Evolutionary conservation across 2,329 filamentous ascomycete species (phyloP).

Genomic region (Tolypocladium tropicale): DNA sequence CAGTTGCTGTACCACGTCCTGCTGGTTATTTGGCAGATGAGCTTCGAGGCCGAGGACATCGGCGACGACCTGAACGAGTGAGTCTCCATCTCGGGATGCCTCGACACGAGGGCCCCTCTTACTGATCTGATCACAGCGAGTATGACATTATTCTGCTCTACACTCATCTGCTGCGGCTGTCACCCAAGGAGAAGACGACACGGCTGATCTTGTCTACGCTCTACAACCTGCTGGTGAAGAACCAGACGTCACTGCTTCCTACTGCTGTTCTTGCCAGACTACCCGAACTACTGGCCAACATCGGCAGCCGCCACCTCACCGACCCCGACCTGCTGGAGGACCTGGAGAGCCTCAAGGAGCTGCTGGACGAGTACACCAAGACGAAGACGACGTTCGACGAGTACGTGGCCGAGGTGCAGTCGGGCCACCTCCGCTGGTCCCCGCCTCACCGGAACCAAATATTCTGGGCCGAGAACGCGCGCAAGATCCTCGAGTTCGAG

Average conservation of each 20-base stretch:
- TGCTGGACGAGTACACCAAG: slow-evolving; percentile 57
- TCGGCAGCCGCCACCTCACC: slow-evolving; percentile 50
- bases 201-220: slow-evolving; percentile 83
- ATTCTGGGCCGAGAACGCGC: slow-evolving; percentile 89
- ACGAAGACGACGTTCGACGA: slow-evolving; percentile 76
- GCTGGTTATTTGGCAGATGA: slow-evolving; percentile 90
- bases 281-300: slow-evolving; percentile 54
- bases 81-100: no score
- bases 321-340: slow-evolving; percentile 57
- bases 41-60: slow-evolving; percentile 73
- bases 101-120: neutral
- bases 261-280: slow-evolving; percentile 79
- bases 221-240: slow-evolving; percentile 66
- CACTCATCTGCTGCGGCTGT: slow-evolving; percentile 82
- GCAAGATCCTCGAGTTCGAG: slow-evolving; percentile 74
- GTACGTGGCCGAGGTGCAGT: slow-evolving; percentile 76
- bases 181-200: slow-evolving; percentile 96
- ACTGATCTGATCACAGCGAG: slow-evolving; percentile 46
- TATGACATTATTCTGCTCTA: slow-evolving; percentile 89
- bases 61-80: slow-evolving; percentile 77
- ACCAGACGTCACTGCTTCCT: slow-evolving; percentile 66
- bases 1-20: slow-evolving; percentile 92
- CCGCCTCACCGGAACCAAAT: slow-evolving; percentile 77
- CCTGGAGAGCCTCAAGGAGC: slow-evolving; percentile 48
- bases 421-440: slow-evolving; percentile 85